phyloP scores from a whole-genome alignment of 2,329 filamentous ascomycete genomes.

The Ophiocordyceps australis region DNA sequence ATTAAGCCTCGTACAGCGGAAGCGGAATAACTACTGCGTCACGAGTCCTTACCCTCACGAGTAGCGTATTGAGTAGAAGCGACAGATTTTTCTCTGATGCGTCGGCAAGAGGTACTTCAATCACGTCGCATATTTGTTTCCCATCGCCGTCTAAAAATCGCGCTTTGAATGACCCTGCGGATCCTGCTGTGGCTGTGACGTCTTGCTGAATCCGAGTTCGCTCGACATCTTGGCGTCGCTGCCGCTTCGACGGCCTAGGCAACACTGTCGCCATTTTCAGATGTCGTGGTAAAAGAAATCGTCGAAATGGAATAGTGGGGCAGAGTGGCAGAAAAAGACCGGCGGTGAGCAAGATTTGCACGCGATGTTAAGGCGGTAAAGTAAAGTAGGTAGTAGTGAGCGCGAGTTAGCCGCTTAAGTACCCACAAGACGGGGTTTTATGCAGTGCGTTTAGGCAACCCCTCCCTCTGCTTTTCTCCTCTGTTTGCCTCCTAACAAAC shows the following conservation, averaged over 20 bases:
- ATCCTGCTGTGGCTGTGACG: slow-evolving; percentile 46
- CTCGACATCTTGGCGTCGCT: slow-evolving; percentile 58
- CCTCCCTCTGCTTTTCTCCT: too few species aligned
- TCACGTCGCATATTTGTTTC: slow-evolving; percentile 51
- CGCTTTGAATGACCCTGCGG: slow-evolving; percentile 62
- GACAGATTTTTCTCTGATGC: slow-evolving; percentile 81
- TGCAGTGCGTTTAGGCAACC: too few species aligned
- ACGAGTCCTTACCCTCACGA: slow-evolving; percentile 41
- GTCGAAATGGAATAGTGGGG: too few species aligned
- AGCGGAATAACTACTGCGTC: not conserved
- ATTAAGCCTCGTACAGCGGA: slow-evolving; percentile 2
- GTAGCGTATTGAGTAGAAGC: slow-evolving; percentile 65
- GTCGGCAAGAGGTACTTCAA: slow-evolving; percentile 64
- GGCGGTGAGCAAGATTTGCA: too few species aligned
- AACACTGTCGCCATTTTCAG: slow-evolving; percentile 55
- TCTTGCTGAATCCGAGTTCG: slow-evolving; percentile 59
- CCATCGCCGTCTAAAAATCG: slow-evolving; percentile 73
- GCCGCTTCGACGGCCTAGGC: slow-evolving; percentile 77
- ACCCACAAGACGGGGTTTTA: too few species aligned
- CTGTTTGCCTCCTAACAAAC: too few species aligned
- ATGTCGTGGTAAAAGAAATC: too few species aligned
- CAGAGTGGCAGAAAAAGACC: too few species aligned
- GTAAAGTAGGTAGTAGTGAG: too few species aligned
- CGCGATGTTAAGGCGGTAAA: too few species aligned
- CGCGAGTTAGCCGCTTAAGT: too few species aligned